Base-by-base conservation (phyloP, 2,329 filamentous ascomycete genomes). In the Xylariomycetidae sp. region DNA sequence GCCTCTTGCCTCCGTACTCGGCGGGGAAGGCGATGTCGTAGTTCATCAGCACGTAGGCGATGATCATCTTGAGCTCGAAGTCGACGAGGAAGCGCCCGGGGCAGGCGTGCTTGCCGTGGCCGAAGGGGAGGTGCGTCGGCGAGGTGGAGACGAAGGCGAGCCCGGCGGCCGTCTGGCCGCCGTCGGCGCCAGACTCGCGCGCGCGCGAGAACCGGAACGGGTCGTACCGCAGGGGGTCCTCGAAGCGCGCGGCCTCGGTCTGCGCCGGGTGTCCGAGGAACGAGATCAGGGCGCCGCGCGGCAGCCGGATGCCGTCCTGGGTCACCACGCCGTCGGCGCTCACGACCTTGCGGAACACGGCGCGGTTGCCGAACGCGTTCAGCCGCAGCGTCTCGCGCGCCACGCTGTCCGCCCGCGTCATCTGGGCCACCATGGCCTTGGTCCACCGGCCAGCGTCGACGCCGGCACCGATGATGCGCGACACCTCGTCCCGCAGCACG, bases 311-410 rank as follows among this genome's bases (percentile, higher is more conserved):
- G 2, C 58, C 59, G 6, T 58, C 53, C 5, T 50, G 44, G 0
- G 56, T 61, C 17, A 34, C 44, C 31, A 60, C 33, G 20, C 44
- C 51, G 17, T 51, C 38, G 10, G 37, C 42, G 35, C 50, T 41
- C 26, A 61, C 51, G 15, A 43, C 30, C 33, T 50, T 53, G 9
- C 58, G 57, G 32, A 55, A 46, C 3, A 48, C 28, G 4, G 53
- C 44, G 14, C 54, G 56, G 3, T 37, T 41, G 3, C 46, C 50
- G n/a, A 59, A 56, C 1, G 57, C 48, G 15, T 63, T 36, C 3
- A 59, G 31, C 2, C 66, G 56, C 16, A 67, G 48, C 2, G 64
- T 65, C 42, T 69, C 66, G 6, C 66, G 55, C 3, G 57, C 45
- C 1, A 56, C 53, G 37, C 64, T 68, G 44, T 70, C 66, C 7